phyloP scores from a whole-genome alignment of 2,329 filamentous ascomycete genomes.

The Phyllosticta citrichinensis region DNA sequence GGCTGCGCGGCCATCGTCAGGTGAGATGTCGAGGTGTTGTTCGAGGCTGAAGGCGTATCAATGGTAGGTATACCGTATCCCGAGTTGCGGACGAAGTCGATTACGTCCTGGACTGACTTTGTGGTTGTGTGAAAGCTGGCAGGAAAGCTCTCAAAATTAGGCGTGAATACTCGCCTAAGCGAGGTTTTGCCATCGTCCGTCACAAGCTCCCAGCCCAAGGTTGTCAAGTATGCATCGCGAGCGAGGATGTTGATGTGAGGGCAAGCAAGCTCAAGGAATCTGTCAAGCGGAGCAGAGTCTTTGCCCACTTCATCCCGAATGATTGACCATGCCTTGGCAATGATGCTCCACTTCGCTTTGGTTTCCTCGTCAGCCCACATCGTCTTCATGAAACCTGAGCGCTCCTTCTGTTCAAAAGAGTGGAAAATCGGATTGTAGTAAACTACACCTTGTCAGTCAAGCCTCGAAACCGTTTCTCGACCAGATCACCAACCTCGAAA shows the following conservation, averaged over 20 bases:
- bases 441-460: constrained; percentile 25
- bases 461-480: not conserved
- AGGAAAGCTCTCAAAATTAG: constrained; percentile 13
- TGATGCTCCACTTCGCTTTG: constrained; percentile 42
- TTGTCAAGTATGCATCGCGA: constrained; percentile 36
- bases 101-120: constrained; percentile 27
- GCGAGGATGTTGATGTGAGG: constrained; percentile 38
- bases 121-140: constrained; percentile 17
- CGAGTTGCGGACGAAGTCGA: constrained; percentile 8
- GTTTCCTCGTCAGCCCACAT: constrained; percentile 43
- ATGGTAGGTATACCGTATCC: not conserved
- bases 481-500: constrained; percentile 22
- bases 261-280: constrained; percentile 38
- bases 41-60: not conserved
- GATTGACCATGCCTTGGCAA: constrained; percentile 47
- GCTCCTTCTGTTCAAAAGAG: constrained; percentile 41
- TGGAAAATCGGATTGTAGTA: constrained; percentile 40
- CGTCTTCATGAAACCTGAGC: constrained; percentile 39
- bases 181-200: constrained; percentile 15
- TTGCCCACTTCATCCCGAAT: constrained; percentile 42
- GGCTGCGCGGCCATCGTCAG: constrained; percentile 1
- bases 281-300: constrained; percentile 35
- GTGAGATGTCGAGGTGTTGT: not conserved
- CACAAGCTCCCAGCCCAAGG: constrained; percentile 36
- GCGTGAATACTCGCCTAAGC: constrained; percentile 13